Base-by-base conservation (phyloP, 2,329 filamentous ascomycete species). In the Sphaerulina vaccinii region DNA sequence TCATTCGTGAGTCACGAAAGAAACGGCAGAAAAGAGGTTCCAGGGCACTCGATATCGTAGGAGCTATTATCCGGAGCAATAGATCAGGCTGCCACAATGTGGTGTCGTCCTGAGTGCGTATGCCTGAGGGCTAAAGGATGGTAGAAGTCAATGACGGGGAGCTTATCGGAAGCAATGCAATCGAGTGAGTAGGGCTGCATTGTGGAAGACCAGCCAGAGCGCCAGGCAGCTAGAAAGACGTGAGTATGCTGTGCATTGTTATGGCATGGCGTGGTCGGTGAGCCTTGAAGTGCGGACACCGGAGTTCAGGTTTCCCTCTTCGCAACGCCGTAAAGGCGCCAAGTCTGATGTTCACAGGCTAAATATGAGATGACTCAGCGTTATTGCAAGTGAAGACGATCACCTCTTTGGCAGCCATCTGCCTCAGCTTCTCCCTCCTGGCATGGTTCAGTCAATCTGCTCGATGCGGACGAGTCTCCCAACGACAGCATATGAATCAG, bases 51-150 rank as follows among this genome's bases (percentile, higher is more conserved):
- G 15, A 11, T 23, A n/a, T 35, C 22, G 24, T 44, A 32, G 35
- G 35, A 21, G 15, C 32, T 44, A 33, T 40, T 49, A 21, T 43
- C 18, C 45, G 5, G 45, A 33, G 39, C 43, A 33, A 18, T 45
- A 35, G 33, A 37, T 15, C 36, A 54, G 51, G 51, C 51, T 54
- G 38, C 45, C 43, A 40, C 15, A 29, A 29, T 40, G 19, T 19
- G 32, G 13, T 13, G 8, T 52, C 13, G n/a, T 46, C 33, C n/a
- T 52, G 23, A 32, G 35, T 21, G 40, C 41, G 49, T 39, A 38
- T 41, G 36, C 41, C 49, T 39, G 37, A 42, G 37, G 37, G 13
- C 32, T n/a, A n/a, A n/a, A n/a, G n/a, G n/a, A n/a, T n/a, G n/a
- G n/a, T n/a, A n/a, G n/a, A n/a, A 29, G 27, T 18, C 37, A 2